Conservation (phyloP, 768 basidiomycete genomes). For the Tylopilus felleus region DNA sequence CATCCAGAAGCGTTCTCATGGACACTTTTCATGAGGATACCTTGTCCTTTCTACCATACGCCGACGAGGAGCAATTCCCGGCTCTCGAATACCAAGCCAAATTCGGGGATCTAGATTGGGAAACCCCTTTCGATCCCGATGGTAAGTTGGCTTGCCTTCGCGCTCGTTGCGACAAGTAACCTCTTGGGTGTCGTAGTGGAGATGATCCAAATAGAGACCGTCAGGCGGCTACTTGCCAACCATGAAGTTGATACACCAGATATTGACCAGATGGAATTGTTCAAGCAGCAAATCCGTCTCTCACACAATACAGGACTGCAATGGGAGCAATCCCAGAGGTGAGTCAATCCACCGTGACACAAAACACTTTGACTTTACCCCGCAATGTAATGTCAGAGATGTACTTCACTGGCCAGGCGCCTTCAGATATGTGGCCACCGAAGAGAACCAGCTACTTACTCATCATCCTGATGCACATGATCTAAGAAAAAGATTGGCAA, state of each 20-base stretch:
- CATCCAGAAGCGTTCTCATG: constrained; percentile 30
- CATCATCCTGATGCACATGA: constrained; percentile 23
- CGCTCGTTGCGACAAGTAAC: neutral
- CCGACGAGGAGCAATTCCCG: constrained; percentile 43
- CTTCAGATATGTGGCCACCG: neutral
- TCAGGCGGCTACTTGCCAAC: constrained; percentile 34
- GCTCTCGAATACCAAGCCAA: constrained; percentile 23
- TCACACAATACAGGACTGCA: constrained; percentile 36
- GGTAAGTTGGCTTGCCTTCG: constrained; percentile 33
- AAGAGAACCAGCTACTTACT: neutral
- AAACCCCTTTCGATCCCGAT: constrained; percentile 45
- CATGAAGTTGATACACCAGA: constrained; percentile 32
- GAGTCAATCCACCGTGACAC: neutral
- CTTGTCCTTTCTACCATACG: constrained; percentile 42
- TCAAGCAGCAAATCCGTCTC: constrained; percentile 23
- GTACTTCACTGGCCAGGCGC: constrained; percentile 36
- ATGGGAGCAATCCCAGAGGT: constrained; percentile 45
- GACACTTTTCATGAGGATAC: neutral
- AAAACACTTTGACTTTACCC: neutral
- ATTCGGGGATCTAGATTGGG: constrained; percentile 35
- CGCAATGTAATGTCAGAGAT: constrained; percentile 31
- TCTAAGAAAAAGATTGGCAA: constrained; percentile 32
- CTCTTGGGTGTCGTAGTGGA: constrained; percentile 35
- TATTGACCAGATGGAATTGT: constrained; percentile 35
- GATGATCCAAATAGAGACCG: constrained; percentile 45